These are phyloP conservation scores for Mortierella sp. DNA, from an alignment of 371 early-diverging fungal genomes.

Conservation along the genomic window DNA sequence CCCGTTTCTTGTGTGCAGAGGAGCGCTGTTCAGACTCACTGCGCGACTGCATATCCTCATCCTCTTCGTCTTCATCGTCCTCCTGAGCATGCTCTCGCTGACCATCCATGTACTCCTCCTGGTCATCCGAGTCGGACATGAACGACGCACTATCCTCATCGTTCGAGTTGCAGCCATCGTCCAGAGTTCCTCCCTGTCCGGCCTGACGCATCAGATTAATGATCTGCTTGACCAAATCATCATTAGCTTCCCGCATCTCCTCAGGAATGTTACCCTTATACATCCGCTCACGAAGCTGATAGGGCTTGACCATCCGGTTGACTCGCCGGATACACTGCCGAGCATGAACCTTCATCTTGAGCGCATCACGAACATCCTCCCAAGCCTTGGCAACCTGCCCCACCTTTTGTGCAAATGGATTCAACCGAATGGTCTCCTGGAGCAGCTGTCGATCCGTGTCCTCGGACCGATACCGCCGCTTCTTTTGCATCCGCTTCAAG, in stretches of 20 bases:
- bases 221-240: constrained; percentile 51
- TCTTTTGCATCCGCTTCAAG: constrained; percentile 52
- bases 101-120: constrained; percentile 21
- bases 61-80: constrained; percentile 39
- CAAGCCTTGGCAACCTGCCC: constrained; percentile 56
- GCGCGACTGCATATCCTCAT: constrained; percentile 33
- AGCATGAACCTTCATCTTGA: constrained; percentile 56
- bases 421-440: constrained; percentile 47
- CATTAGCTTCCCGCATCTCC: constrained; percentile 53
- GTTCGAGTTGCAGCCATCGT: constrained; percentile 38
- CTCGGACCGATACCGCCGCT: constrained; percentile 54
- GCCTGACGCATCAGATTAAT: constrained; percentile 44
- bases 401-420: constrained; percentile 54
- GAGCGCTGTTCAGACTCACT: constrained; percentile 34
- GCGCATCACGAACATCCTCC: constrained; percentile 54
- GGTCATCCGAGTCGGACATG: constrained; percentile 22
- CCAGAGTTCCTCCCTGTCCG: constrained; percentile 30
- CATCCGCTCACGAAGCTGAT: constrained; percentile 49
- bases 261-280: constrained; percentile 54
- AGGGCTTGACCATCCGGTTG: constrained; percentile 54
- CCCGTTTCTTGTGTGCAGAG: constrained; percentile 11
- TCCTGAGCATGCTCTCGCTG: constrained; percentile 15
- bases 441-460: constrained; percentile 40
- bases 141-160: constrained; percentile 40
- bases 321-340: constrained; percentile 55